These are phyloP conservation scores for Falciphora oryzae DNA, from an alignment of 2,329 filamentous ascomycete genomes.

Conservation along the genomic window DNA sequence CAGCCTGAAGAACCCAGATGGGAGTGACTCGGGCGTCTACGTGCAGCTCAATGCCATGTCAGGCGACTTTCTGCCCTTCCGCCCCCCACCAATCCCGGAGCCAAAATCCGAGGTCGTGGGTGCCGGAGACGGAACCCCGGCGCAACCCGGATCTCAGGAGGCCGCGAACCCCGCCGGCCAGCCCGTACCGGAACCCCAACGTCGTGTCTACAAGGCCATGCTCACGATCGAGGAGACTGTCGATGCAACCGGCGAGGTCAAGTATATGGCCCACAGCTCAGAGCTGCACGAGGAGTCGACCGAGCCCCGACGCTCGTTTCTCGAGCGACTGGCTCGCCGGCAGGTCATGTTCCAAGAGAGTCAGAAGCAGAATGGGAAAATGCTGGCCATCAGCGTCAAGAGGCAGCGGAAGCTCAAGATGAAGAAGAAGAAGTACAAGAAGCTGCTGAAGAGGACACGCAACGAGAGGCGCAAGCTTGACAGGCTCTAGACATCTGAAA, in stretches of 20 bases:
- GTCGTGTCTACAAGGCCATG: constrained; percentile 56
- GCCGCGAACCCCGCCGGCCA: constrained; percentile 22
- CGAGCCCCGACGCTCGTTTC: constrained; percentile 46
- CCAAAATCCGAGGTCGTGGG: constrained; percentile 34
- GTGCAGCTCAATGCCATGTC: constrained; percentile 64
- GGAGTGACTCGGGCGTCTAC: constrained; percentile 52
- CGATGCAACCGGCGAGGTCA: constrained; percentile 52
- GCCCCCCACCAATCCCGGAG: constrained; percentile 73
- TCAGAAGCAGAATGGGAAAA: constrained; percentile 38
- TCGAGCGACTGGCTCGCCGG: constrained; percentile 64
- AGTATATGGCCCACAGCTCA: constrained; percentile 55
- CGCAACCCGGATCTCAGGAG: constrained; percentile 31
- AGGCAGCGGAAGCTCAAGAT: constrained; percentile 93
- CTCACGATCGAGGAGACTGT: constrained; percentile 63
- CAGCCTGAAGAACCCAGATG: constrained; percentile 50
- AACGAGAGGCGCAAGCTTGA: constrained; percentile 75
- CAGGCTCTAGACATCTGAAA: constrained; percentile 7
- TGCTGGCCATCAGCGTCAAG: constrained; percentile 85
- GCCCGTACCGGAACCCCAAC: constrained; percentile 31
- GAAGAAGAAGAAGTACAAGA: constrained; percentile 99
- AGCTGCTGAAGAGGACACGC: constrained; percentile 89
- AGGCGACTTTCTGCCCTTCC: constrained; percentile 71
- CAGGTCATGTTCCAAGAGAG: constrained; percentile 54
- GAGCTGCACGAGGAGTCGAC: constrained; percentile 45
- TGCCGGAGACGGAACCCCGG: constrained; percentile 24